Base-by-base conservation (phyloP, 2,329 filamentous ascomycete species). In the Hymenoscyphus linearis region DNA sequence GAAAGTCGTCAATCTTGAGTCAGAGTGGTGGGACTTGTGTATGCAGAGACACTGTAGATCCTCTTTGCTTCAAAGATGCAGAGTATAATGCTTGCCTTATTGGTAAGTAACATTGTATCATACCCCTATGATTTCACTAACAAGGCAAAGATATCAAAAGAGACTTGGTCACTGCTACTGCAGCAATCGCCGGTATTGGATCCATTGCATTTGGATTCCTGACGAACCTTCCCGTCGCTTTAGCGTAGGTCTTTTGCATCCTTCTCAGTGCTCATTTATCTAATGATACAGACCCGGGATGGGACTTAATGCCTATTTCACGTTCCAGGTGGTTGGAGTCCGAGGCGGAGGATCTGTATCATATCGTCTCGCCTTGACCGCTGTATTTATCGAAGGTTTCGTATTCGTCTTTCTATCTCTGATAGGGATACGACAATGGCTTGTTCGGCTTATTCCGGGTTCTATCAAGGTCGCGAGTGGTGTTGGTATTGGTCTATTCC, bases 131-230 rank as follows among this genome's bases (percentile, higher is more conserved):
- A 31, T 22, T 25, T 54, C 18, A 40, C 62, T 66, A n/a, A 67
- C 27, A 52, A 44, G 4, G 27, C 36, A 1, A 59, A 80, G 85
- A 80, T 52, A 74, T 96, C 64, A 87, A 90, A 66, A 84, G 88
- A 35, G 91, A 96, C 73, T 77, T 95, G 18, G 86, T 95, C 61
- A 96, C 91, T 1, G 89, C 89, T 3, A 96, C 91, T 0, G 88
- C 90, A n/a, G 89, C 89, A 10, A 84, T 95, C 57, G 80, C 89
- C 5, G 90, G 90, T 6, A 78, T 95, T 62, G 83, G 88, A 0
- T 89, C 87, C 26, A 86, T 96, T 68, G 79, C 82, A 62, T 93
- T 96, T 77, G 91, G 91, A 3, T 80, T 93, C 22, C 80, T 93
- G 58, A 91, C 91, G 31, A 96, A 96, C 67, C 82, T 95, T 58